phyloP scores from a whole-genome alignment of 2,329 filamentous ascomycete genomes.

The Chaetomiaceae sp. region DNA sequence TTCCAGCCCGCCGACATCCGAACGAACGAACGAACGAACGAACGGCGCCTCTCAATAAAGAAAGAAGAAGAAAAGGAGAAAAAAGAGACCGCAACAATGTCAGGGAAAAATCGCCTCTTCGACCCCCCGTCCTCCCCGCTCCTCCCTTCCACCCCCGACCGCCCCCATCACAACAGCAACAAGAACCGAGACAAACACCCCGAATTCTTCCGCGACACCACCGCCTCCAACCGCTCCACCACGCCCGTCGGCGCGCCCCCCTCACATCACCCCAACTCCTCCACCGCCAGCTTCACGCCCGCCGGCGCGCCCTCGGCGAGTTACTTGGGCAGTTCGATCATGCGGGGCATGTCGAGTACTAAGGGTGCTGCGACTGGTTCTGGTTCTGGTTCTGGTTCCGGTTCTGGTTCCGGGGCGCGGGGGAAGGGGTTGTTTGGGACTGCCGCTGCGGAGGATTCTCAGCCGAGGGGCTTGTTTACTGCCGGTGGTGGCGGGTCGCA shows the following conservation, averaged over 20 bases:
- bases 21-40: neutral
- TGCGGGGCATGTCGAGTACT: slow-evolving; percentile 36
- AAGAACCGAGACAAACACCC: neutral
- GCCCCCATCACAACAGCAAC: neutral
- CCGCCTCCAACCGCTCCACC: slow-evolving; percentile 8
- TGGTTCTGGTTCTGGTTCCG: too few species aligned
- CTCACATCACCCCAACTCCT: slow-evolving; percentile 46
- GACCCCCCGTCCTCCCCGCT: neutral
- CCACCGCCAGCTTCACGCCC: slow-evolving; percentile 52
- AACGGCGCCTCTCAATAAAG: too few species aligned
- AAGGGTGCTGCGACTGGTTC: too few species aligned
- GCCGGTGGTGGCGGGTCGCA: neutral
- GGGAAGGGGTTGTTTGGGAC: too few species aligned
- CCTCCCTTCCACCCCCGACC: slow-evolving; percentile 16
- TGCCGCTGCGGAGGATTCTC: neutral
- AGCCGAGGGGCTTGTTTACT: neutral
- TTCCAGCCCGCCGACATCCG: neutral
- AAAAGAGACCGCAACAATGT: too few species aligned
- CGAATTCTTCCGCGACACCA: neutral
- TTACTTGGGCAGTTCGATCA: slow-evolving; percentile 52
- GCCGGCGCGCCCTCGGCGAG: slow-evolving; percentile 53
- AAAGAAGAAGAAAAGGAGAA: neutral
- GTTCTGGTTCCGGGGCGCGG: too few species aligned
- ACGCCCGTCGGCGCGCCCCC: slow-evolving; percentile 9
- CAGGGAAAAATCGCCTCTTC: too few species aligned